Conservation (phyloP, 345 rosid species). For the Jatropha curcas region DNA sequence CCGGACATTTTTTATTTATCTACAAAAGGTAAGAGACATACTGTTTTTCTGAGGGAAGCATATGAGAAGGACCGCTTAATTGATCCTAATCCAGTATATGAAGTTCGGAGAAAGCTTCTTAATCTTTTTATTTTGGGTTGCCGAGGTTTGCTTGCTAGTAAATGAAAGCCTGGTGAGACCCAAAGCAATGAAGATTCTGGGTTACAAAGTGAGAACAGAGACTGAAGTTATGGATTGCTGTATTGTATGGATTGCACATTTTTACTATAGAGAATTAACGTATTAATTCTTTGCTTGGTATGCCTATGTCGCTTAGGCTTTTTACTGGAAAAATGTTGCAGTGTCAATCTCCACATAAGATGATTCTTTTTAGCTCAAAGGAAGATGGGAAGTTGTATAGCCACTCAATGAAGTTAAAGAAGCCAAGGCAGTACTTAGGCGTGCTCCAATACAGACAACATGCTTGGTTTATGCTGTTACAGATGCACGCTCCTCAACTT, state of each 20-base stretch:
- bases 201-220: background rate
- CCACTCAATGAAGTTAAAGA: background rate
- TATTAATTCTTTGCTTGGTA: background rate
- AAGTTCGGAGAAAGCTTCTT: slow-evolving; percentile 72
- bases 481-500: background rate
- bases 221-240: background rate
- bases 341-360: too few species aligned
- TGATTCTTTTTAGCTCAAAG: too few species aligned
- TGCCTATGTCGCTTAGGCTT: background rate
- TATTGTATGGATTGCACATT: too few species aligned
- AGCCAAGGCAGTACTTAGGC: background rate
- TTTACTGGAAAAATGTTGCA: too few species aligned
- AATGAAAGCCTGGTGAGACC: slow-evolving; percentile 1
- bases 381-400: background rate
- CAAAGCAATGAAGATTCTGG: background rate
- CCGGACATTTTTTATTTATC: slow-evolving; percentile 84
- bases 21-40: slow-evolving; percentile 80
- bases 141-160: slow-evolving; percentile 34
- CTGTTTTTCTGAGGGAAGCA: slow-evolving; percentile 85
- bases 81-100: slow-evolving; percentile 67
- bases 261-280: background rate
- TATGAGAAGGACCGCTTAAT: slow-evolving; percentile 71
- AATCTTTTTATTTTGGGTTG: slow-evolving; percentile 80
- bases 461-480: background rate
- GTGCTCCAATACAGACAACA: background rate